Evolutionary conservation across 495 filamentous ascomycete species (phyloP).

Genomic region (Neurospora sp.): DNA sequence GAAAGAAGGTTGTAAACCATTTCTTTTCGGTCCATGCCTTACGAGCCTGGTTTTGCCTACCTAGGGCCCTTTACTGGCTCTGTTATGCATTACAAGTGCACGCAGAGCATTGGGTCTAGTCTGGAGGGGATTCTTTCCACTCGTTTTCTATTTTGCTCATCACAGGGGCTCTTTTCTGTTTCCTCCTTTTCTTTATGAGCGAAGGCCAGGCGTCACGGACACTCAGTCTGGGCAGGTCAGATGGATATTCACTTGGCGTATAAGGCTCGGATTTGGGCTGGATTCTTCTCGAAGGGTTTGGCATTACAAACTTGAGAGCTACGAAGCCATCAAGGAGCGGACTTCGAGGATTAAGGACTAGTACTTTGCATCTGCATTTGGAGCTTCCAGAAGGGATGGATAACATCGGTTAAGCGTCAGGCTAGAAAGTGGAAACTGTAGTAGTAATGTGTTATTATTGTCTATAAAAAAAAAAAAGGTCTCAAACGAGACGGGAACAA

Average conservation of each 20-base stretch:
- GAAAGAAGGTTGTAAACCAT: background rate
- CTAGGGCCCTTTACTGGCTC: background rate
- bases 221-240: background rate
- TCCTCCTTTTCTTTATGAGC: background rate
- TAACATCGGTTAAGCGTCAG: background rate
- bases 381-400: background rate
- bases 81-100: background rate
- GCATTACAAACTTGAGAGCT: background rate
- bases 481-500: background rate
- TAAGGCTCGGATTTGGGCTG: background rate
- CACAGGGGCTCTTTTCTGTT: too few relatives aligned
- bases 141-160: too few relatives aligned
- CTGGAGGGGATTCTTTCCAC: background rate
- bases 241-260: background rate
- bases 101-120: background rate
- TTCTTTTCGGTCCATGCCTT: background rate
- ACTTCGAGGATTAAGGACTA: background rate
- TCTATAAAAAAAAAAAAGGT: background rate
- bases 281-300: background rate
- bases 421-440: background rate
- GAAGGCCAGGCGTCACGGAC: background rate
- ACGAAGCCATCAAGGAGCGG: background rate
- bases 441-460: background rate
- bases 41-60: background rate
- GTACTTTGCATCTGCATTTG: background rate